phyloP scores from a whole-genome alignment of 352 stramenopile genomes.

The Lagenidium giganteum region DNA sequence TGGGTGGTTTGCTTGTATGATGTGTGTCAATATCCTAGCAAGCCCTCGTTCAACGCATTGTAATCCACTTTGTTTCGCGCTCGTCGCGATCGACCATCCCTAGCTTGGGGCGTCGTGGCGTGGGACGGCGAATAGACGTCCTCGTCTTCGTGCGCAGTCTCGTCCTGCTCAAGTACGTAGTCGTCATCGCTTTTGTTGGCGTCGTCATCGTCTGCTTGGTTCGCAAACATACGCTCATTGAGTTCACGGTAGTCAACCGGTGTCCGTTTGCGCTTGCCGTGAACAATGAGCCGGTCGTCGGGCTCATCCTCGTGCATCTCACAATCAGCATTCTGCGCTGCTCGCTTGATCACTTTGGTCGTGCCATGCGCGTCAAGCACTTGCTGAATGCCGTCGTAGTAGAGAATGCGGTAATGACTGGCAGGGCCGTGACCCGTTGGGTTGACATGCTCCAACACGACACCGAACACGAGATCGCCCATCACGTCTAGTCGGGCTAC shows the following conservation, averaged over 20 bases:
- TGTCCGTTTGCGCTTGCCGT: slow-evolving; percentile 74
- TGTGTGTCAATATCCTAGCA: no score
- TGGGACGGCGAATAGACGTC: no score
- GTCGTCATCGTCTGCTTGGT: slow-evolving; percentile 45
- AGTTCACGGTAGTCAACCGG: slow-evolving; percentile 78
- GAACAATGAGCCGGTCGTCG: slow-evolving; percentile 41
- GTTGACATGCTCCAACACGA: slow-evolving; percentile 32
- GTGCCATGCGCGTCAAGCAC: slow-evolving; percentile 23
- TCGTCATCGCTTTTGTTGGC: slow-evolving; percentile 25
- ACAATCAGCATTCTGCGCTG: slow-evolving; percentile 14
- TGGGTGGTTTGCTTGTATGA: no score
- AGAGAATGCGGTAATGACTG: slow-evolving; percentile 49
- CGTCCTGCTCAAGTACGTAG: no score
- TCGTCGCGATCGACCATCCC: no score
- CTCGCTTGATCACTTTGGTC: slow-evolving; percentile 25
- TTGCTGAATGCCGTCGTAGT: slow-evolving; percentile 41
- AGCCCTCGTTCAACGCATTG: no score
- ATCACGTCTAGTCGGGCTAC: neutral
- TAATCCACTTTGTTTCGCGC: no score
- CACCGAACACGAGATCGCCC: slow-evolving; percentile 34
- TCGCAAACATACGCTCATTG: slow-evolving; percentile 74
- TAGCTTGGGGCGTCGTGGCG: no score
- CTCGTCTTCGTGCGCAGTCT: slow-evolving; percentile 30
- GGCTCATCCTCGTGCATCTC: slow-evolving; percentile 7
- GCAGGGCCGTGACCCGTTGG: neutral